A percentile compares a stretch with the other conserved stretches of the same genome.
phyloP scores from a whole-genome alignment of 805 yeast genomes.

The Ogataea sp. region DNA sequence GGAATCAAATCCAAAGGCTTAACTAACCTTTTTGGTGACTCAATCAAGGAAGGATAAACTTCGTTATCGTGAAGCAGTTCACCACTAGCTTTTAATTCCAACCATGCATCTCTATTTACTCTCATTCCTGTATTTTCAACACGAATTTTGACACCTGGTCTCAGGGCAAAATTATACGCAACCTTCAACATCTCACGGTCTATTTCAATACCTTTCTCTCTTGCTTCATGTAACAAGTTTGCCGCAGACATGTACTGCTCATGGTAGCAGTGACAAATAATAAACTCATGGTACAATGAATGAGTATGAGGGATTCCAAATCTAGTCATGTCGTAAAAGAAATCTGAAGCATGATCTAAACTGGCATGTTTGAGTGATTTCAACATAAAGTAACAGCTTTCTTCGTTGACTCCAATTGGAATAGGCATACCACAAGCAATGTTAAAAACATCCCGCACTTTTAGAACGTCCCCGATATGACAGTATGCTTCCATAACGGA shows the following conservation, averaged over 20 bases:
- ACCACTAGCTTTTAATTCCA: slow-evolving; percentile 21
- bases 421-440: slow-evolving; percentile 47
- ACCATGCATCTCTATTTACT: slow-evolving; percentile 30
- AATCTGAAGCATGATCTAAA: slow-evolving; percentile 45
- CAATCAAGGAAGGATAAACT: slow-evolving; percentile 17
- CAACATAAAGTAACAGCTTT: slow-evolving; percentile 60
- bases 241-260: slow-evolving; percentile 53
- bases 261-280: slow-evolving; percentile 64
- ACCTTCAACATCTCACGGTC: slow-evolving; percentile 36
- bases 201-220: slow-evolving; percentile 37
- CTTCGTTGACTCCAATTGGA: slow-evolving; percentile 47
- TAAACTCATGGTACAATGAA: slow-evolving; percentile 47
- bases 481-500: slow-evolving; percentile 58
- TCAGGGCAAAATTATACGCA: slow-evolving; percentile 38
- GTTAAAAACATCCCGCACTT: slow-evolving; percentile 53
- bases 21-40: neutral
- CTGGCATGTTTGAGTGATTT: slow-evolving; percentile 49
- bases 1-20: neutral
- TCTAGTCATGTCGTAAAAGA: slow-evolving; percentile 53
- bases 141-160: slow-evolving; percentile 25
- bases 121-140: slow-evolving; percentile 32
- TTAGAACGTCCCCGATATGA: slow-evolving; percentile 44
- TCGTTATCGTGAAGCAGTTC: slow-evolving; percentile 23
- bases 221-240: slow-evolving; percentile 37
- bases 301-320: slow-evolving; percentile 46